phyloP scores from a whole-genome alignment of 306 rosid species.

The Prunus salicina region DNA sequence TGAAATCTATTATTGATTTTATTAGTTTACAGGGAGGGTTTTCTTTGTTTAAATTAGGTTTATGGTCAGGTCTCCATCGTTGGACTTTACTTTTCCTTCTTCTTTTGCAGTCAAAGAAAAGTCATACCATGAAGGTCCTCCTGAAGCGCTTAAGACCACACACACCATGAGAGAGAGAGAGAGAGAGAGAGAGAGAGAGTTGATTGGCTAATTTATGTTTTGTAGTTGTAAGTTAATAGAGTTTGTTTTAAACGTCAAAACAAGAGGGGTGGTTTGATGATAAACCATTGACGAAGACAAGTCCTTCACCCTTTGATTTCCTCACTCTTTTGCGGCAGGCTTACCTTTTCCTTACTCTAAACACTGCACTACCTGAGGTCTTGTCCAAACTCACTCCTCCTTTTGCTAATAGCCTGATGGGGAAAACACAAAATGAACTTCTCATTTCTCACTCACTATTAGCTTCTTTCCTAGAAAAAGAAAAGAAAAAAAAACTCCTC shows the following conservation, averaged over 20 bases:
- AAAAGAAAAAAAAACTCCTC: not conserved
- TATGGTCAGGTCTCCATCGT: constrained; percentile 77
- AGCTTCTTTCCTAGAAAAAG: not conserved
- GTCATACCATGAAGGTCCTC: constrained; percentile 47
- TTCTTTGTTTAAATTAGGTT: constrained; percentile 21
- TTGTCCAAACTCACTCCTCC: constrained; percentile 20
- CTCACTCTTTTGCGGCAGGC: constrained; percentile 11
- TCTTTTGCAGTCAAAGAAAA: constrained; percentile 74
- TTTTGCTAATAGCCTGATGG: constrained; percentile 10
- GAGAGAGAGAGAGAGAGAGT: too few species aligned
- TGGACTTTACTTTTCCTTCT: constrained; percentile 40
- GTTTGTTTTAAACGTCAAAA: constrained; percentile 31
- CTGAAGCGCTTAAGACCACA: constrained; percentile 26
- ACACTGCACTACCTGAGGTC: constrained; percentile 24
- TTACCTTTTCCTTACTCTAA: constrained; percentile 36
- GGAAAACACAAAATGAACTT: not conserved
- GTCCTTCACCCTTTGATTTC: constrained; percentile 42
- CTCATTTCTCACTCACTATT: not conserved
- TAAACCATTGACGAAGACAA: constrained; percentile 53
- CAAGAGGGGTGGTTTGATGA: constrained; percentile 18
- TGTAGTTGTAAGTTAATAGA: not conserved
- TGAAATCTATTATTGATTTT: constrained; percentile 1
- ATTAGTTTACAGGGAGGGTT: not conserved
- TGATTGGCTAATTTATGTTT: constrained; percentile 14
- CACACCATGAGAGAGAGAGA: too few species aligned